These are phyloP conservation scores for Artemisia argyi DNA, from an alignment of 129 eudicot genomes.

Conservation along the genomic window DNA sequence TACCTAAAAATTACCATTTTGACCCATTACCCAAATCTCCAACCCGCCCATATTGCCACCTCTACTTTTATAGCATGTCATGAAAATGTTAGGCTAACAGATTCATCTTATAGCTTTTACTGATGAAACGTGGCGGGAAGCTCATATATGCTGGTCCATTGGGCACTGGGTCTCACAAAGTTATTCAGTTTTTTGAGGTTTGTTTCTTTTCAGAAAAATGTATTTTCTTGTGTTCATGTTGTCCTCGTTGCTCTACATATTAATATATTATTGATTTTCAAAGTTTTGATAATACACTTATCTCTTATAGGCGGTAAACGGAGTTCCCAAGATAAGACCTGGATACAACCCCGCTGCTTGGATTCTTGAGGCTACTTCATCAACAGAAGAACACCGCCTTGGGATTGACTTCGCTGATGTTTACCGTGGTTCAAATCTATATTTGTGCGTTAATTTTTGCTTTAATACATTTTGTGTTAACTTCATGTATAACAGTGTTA, in stretches of 20 bases:
- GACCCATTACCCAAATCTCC: constrained; percentile 1
- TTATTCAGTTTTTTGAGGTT: constrained; percentile 76
- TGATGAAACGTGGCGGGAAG: constrained; percentile 88
- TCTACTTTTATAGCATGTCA: not conserved
- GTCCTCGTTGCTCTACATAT: not conserved
- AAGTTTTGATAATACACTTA: constrained; percentile 5
- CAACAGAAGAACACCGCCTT: constrained; percentile 66
- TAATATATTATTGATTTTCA: not conserved
- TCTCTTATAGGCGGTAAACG: constrained; percentile 42
- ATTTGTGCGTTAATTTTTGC: constrained; percentile 35
- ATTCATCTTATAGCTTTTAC: constrained; percentile 51
- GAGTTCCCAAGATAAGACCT: constrained; percentile 50
- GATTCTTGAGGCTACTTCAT: constrained; percentile 66
- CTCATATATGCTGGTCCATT: constrained; percentile 91
- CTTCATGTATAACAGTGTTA: not conserved
- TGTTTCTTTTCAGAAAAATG: constrained; percentile 15
- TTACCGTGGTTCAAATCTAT: constrained; percentile 52
- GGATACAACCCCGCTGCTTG: constrained; percentile 77
- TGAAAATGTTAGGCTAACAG: constrained; percentile 8
- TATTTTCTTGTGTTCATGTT: not conserved
- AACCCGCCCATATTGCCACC: constrained; percentile 9
- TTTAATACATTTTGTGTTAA: not conserved
- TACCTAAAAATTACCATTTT: not conserved
- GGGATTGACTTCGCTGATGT: constrained; percentile 56
- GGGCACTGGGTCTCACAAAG: constrained; percentile 63